A percentile compares a stretch with the other conserved stretches of the same genome.
Conservation (phyloP, 768 basidiomycete genomes). For the Serendipita sp. region DNA sequence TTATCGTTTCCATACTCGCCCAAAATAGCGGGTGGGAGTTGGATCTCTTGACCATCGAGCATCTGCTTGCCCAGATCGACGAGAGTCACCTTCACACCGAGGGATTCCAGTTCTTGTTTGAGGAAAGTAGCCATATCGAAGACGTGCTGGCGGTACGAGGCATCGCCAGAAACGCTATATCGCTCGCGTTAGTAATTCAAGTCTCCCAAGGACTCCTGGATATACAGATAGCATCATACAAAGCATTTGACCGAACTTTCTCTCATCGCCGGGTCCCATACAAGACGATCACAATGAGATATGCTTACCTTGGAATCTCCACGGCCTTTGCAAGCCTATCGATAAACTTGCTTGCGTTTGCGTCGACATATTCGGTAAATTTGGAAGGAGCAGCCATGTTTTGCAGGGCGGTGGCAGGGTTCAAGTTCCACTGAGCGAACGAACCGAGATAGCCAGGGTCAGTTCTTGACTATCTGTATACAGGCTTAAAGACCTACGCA, state of each 20-base stretch:
- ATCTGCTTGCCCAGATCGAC: slow-evolving; percentile 63
- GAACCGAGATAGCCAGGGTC: too few relatives aligned
- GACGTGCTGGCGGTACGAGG: slow-evolving; percentile 54
- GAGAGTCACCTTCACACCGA: slow-evolving; percentile 62
- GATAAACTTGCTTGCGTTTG: slow-evolving; percentile 58
- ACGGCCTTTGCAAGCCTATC: slow-evolving; percentile 65
- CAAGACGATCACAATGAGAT: slow-evolving; percentile 13
- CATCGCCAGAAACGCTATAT: slow-evolving; percentile 52
- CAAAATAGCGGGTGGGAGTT: slow-evolving; percentile 70
- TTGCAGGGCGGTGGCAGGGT: too few relatives aligned
- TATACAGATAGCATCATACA: neutral
- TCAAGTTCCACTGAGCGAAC: too few relatives aligned
- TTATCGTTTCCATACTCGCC: slow-evolving; percentile 61
- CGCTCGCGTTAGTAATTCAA: neutral
- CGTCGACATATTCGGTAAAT: slow-evolving; percentile 40
- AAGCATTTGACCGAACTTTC: neutral
- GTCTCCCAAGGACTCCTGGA: neutral
- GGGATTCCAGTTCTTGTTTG: slow-evolving; percentile 47
- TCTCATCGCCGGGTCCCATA: neutral
- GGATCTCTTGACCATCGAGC: slow-evolving; percentile 51
- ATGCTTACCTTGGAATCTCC: slow-evolving; percentile 53
- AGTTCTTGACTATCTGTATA: too few relatives aligned
- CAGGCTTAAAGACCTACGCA: too few relatives aligned
- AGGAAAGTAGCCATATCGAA: slow-evolving; percentile 78
- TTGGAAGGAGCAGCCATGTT: slow-evolving; percentile 18